phyloP scores from a whole-genome alignment of 2,329 filamentous ascomycete genomes.

The Ophiocordyceps polyrhachis-furcata region DNA sequence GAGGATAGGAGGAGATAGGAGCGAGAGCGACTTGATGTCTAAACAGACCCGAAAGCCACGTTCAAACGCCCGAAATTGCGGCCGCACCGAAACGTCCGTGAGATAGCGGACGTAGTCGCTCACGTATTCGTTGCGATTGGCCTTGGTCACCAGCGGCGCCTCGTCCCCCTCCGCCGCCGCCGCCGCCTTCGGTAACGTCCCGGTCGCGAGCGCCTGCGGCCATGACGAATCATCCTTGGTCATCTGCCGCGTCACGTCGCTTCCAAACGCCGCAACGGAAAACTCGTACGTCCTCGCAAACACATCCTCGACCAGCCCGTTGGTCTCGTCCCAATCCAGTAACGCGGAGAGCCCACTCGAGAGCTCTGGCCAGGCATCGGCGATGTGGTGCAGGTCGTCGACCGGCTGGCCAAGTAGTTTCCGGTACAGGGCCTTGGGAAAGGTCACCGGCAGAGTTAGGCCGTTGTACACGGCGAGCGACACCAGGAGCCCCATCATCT shows the following conservation, averaged over 20 bases:
- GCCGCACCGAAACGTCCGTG: slow-evolving; percentile 54
- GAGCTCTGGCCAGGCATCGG: slow-evolving; percentile 74
- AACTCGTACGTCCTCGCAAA: slow-evolving; percentile 81
- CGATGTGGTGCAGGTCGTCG: slow-evolving; percentile 55
- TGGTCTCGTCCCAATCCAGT: slow-evolving; percentile 53
- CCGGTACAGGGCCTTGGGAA: slow-evolving; percentile 69
- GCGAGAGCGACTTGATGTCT: slow-evolving; percentile 46
- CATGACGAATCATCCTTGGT: slow-evolving; percentile 21
- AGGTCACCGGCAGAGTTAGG: slow-evolving; percentile 73
- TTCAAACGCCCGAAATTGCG: slow-evolving; percentile 66
- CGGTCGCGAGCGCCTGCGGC: slow-evolving; percentile 28
- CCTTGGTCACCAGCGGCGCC: slow-evolving; percentile 58
- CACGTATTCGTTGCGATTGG: slow-evolving; percentile 62
- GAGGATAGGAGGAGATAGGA: slow-evolving; percentile 54
- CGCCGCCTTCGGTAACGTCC: slow-evolving; percentile 10
- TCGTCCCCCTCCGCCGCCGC: slow-evolving; percentile 23
- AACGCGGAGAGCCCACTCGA: slow-evolving; percentile 55
- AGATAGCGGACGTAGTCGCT: slow-evolving; percentile 73
- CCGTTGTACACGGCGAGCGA: slow-evolving; percentile 88
- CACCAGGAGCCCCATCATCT: slow-evolving; percentile 72
- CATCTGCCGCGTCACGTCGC: slow-evolving; percentile 40
- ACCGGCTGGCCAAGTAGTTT: slow-evolving; percentile 55
- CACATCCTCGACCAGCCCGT: slow-evolving; percentile 63
- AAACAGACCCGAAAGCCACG: slow-evolving; percentile 65
- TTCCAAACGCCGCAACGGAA: slow-evolving; percentile 41